Evolutionary conservation across 1,284 basidiomycete genomes (phyloP).

Genomic region (Neonothopanus nambi): DNA sequence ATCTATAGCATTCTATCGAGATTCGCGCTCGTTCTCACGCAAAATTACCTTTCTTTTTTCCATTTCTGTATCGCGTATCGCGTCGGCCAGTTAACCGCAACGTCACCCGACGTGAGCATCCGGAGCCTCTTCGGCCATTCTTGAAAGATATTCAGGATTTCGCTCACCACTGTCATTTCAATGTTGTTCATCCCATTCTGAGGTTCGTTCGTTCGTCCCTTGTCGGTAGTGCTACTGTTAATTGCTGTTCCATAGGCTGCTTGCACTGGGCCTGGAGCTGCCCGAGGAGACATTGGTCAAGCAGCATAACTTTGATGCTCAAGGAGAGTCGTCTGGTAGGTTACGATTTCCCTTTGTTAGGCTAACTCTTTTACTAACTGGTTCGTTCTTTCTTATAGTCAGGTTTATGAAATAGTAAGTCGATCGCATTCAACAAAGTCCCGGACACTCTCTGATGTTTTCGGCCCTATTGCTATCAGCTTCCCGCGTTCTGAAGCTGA

Average conservation of each 20-base stretch:
- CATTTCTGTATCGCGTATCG: not conserved
- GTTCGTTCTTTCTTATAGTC: slow-evolving; percentile 29
- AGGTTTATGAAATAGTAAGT: slow-evolving; percentile 49
- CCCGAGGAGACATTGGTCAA: slow-evolving; percentile 36
- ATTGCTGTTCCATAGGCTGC: slow-evolving; percentile 7
- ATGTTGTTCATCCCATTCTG: slow-evolving; percentile 51
- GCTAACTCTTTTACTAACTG: no score
- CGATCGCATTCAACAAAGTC: no score
- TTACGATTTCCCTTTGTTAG: slow-evolving; percentile 7
- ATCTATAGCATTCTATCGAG: not conserved
- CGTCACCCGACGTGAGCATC: slow-evolving; percentile 44
- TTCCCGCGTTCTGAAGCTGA: slow-evolving; percentile 42
- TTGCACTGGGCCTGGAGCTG: slow-evolving; percentile 33
- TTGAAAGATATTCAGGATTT: slow-evolving; percentile 60
- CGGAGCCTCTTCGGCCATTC: slow-evolving; percentile 50
- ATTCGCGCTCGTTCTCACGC: not conserved
- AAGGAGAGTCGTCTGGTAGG: slow-evolving; percentile 32
- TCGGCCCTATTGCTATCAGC: no score
- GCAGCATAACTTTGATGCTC: slow-evolving; percentile 27
- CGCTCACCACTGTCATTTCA: slow-evolving; percentile 47
- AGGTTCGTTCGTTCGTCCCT: slow-evolving; percentile 31
- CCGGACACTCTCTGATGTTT: no score
- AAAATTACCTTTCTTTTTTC: not conserved
- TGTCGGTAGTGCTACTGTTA: slow-evolving; percentile 17
- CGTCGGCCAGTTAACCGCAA: slow-evolving; percentile 53